These are phyloP conservation scores for Exserohilum rostratum DNA, from an alignment of 2,329 filamentous ascomycete species.

Conservation along the genomic window DNA sequence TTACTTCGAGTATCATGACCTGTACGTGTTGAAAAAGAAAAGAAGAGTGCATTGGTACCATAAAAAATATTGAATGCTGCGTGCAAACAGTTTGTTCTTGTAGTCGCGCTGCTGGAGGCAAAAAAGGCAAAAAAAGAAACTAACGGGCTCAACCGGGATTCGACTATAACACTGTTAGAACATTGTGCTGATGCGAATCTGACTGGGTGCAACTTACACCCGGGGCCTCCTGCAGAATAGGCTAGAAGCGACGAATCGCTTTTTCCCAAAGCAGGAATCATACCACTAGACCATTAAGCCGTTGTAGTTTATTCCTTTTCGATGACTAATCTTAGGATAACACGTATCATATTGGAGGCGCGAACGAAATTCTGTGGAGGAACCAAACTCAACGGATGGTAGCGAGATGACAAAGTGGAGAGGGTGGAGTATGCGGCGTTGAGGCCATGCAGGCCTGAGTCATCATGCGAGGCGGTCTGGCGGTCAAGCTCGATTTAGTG, in stretches of 20 bases:
- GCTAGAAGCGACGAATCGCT: neutral
- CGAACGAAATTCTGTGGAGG: too few relatives aligned
- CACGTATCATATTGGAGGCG: too few relatives aligned
- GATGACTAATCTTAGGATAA: neutral
- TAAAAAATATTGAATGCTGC: too few relatives aligned
- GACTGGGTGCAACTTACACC: conserved; percentile 8
- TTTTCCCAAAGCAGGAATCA: conserved; percentile 38
- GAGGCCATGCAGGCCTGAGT: neutral
- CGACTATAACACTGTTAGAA: conserved; percentile 6
- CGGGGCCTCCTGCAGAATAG: conserved; percentile 34
- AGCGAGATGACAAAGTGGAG: neutral
- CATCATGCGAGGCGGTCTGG: neutral
- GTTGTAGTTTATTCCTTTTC: conserved; percentile 2
- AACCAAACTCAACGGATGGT: too few relatives aligned
- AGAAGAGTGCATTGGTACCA: neutral
- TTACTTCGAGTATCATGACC: too few relatives aligned
- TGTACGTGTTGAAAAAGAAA: neutral
- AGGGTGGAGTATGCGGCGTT: neutral
- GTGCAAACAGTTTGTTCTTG: too few relatives aligned
- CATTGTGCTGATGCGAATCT: neutral
- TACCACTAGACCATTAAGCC: conserved; percentile 34
- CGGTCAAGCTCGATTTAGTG: neutral
- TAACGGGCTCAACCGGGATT: conserved; percentile 17
- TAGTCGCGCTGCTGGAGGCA: too few relatives aligned
- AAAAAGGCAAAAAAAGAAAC: neutral